These are phyloP conservation scores for Lentinula sp. DNA, from an alignment of 768 basidiomycete genomes.

Conservation along the genomic window DNA sequence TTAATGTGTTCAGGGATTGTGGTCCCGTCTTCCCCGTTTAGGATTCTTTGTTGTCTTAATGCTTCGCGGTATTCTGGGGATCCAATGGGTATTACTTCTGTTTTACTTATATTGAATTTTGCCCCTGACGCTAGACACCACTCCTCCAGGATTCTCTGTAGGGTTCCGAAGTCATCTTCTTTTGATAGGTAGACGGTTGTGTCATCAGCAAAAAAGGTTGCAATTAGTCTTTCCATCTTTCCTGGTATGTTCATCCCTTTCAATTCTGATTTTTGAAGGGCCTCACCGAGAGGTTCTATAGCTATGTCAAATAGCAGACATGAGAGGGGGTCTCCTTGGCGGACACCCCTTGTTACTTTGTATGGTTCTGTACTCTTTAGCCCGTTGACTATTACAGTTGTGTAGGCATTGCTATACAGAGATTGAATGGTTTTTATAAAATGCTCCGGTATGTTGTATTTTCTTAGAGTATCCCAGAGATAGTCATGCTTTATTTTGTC, in stretches of 20 bases:
- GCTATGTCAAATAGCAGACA: too few relatives aligned
- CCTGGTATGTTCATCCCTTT: not conserved
- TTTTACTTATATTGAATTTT: not conserved
- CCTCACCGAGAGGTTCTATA: too few relatives aligned
- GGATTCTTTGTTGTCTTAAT: not conserved
- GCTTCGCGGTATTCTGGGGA: not conserved
- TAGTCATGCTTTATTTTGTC: too few relatives aligned
- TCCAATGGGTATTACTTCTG: not conserved
- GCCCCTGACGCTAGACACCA: not conserved
- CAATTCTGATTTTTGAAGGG: too few relatives aligned
- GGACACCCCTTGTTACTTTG: too few relatives aligned
- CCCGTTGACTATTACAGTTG: too few relatives aligned
- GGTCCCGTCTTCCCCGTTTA: not conserved
- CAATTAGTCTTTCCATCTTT: not conserved
- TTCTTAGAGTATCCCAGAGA: too few relatives aligned
- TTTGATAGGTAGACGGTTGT: not conserved
- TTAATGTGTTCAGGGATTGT: conserved; percentile 4
- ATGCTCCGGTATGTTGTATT: too few relatives aligned
- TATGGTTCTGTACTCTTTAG: too few relatives aligned
- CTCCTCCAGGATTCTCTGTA: not conserved
- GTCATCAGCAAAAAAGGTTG: not conserved
- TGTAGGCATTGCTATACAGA: too few relatives aligned
- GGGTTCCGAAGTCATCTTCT: not conserved
- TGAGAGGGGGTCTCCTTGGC: too few relatives aligned
- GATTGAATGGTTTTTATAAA: too few relatives aligned